Evolutionary conservation across 768 basidiomycete species (phyloP).

Genomic region (Suillus luteus): DNA sequence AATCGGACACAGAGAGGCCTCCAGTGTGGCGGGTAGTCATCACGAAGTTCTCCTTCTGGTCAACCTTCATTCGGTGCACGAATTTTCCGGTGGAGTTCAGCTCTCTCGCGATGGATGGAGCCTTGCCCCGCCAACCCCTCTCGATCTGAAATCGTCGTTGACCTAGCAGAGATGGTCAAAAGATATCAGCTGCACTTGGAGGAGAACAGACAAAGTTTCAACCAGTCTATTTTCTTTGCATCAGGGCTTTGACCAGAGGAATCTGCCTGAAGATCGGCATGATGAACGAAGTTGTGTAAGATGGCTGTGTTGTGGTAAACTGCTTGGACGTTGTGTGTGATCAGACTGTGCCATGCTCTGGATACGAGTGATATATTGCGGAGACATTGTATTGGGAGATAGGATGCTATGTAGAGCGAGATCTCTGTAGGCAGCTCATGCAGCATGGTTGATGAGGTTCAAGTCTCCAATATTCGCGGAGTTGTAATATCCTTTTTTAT

Average conservation of each 20-base stretch:
- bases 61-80: slow-evolving; percentile 79
- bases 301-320: slow-evolving; percentile 63
- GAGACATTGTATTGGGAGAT: slow-evolving; percentile 51
- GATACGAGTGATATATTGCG: slow-evolving; percentile 39
- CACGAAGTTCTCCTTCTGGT: slow-evolving; percentile 59
- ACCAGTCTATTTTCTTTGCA: slow-evolving; percentile 50
- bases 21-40: slow-evolving; percentile 58
- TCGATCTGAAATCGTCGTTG: slow-evolving; percentile 45
- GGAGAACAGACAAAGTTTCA: slow-evolving; percentile 52
- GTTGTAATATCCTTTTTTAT: background rate
- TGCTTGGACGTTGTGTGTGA: slow-evolving; percentile 45
- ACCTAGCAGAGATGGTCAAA: slow-evolving; percentile 39
- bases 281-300: slow-evolving; percentile 48
- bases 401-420: slow-evolving; percentile 48
- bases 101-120: slow-evolving; percentile 40
- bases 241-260: slow-evolving; percentile 40
- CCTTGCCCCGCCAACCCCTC: slow-evolving; percentile 57
- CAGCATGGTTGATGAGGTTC: slow-evolving; percentile 33
- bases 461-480: slow-evolving; percentile 5
- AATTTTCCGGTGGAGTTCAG: slow-evolving; percentile 35
- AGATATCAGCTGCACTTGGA: slow-evolving; percentile 7
- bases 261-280: slow-evolving; percentile 31
- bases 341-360: slow-evolving; percentile 49
- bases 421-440: slow-evolving; percentile 59
- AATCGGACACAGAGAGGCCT: slow-evolving; percentile 59